phyloP scores from a whole-genome alignment of 2,329 filamentous ascomycete species.

The Stagonosporopsis vannaccii region DNA sequence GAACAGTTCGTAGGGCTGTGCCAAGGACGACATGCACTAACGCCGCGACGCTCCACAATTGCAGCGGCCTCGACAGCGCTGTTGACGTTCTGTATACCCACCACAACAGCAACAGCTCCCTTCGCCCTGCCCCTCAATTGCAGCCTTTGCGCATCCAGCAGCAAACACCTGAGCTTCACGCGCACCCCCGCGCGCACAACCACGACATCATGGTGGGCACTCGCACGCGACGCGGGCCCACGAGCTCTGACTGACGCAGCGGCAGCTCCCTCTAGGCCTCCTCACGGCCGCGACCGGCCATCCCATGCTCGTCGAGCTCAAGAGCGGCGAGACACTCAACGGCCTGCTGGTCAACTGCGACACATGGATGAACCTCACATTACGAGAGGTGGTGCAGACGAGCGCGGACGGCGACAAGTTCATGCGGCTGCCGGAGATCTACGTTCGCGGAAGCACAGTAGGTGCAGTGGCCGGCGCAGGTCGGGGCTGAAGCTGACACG shows the following conservation, averaged over 20 bases:
- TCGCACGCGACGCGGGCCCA: slow-evolving; percentile 1
- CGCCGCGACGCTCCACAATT: slow-evolving; percentile 21
- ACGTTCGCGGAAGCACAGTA: slow-evolving; percentile 97
- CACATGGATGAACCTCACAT: slow-evolving; percentile 99
- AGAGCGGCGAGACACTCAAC: slow-evolving; percentile 97
- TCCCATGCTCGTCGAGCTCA: slow-evolving; percentile 96
- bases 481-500: slow-evolving; percentile 6
- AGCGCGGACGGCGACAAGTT: slow-evolving; percentile 95
- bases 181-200: background rate
- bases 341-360: slow-evolving; percentile 96
- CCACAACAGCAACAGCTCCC: background rate
- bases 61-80: slow-evolving; percentile 9
- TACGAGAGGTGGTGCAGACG: slow-evolving; percentile 97
- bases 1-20: slow-evolving; percentile 7
- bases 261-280: slow-evolving; percentile 73
- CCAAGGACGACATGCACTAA: slow-evolving; percentile 18
- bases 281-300: slow-evolving; percentile 96
- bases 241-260: slow-evolving; percentile 7
- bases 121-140: background rate
- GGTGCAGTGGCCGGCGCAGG: slow-evolving; percentile 51
- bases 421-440: slow-evolving; percentile 88
- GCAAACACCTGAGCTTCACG: background rate
- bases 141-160: background rate
- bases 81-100: background rate
- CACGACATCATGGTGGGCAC: slow-evolving; percentile 34